Evolutionary conservation across 257 asterid species (phyloP).

Genomic region (Jacaranda mimosifolia): DNA sequence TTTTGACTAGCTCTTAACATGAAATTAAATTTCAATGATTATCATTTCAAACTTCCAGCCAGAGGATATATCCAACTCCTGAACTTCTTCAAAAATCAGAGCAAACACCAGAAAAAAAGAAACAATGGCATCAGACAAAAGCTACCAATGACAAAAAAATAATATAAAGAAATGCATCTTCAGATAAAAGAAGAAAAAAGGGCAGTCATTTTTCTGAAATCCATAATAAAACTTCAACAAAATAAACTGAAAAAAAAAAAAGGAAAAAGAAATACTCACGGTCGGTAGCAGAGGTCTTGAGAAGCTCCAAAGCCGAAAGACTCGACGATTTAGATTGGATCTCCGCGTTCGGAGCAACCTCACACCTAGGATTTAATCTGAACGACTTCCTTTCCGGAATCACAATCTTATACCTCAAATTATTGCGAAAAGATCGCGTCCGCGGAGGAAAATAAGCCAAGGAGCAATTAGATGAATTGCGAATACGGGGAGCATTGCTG

Average conservation of each 20-base stretch:
- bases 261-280: constrained; percentile 52
- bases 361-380: constrained; percentile 57
- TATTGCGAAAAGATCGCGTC: constrained; percentile 27
- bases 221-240: background rate
- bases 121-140: background rate
- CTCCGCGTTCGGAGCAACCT: constrained; percentile 43
- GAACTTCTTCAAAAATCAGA: background rate
- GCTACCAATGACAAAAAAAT: background rate
- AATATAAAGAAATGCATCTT: background rate
- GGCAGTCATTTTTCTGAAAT: background rate
- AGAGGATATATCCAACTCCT: background rate
- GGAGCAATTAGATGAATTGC: constrained; percentile 41
- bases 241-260: background rate
- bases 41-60: constrained; percentile 15
- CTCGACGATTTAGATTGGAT: constrained; percentile 59
- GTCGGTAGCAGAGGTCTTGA: constrained; percentile 76
- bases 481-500: constrained; percentile 32
- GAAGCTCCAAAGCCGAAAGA: constrained; percentile 77
- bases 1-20: constrained; percentile 5
- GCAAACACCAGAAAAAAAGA: background rate
- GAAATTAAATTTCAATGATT: background rate
- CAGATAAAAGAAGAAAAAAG: too few relatives aligned
- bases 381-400: constrained; percentile 38
- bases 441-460: constrained; percentile 43
- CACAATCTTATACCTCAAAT: constrained; percentile 41